Evolutionary conservation across 192 early-diverging fungal genomes (phyloP).

Genomic region (Endogone sp.): DNA sequence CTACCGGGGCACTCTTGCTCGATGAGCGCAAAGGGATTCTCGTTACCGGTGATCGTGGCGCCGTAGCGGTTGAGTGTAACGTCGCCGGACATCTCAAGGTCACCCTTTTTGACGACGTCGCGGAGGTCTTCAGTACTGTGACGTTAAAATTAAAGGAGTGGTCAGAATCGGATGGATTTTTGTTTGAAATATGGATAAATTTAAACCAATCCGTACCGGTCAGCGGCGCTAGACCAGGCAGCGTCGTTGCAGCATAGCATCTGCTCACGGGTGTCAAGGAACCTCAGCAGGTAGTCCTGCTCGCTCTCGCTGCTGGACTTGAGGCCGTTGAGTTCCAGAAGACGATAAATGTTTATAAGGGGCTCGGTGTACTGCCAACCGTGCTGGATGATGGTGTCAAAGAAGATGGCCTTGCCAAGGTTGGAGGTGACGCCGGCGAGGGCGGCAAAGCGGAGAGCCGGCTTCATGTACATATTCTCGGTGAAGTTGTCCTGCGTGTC

Average conservation of each 20-base stretch:
- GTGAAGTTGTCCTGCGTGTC: constrained; percentile 27
- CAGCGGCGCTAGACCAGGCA: constrained; percentile 20
- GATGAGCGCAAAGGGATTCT: constrained; percentile 14
- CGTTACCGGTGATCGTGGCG: constrained; percentile 23
- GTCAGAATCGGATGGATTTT: no score
- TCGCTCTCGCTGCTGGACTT: constrained; percentile 15
- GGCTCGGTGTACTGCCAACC: constrained; percentile 33
- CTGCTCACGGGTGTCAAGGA: constrained; percentile 22
- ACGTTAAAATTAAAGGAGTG: no score
- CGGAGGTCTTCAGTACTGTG: constrained; percentile 25
- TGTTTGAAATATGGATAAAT: no score
- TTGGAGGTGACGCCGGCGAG: constrained; percentile 18
- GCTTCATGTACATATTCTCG: constrained; percentile 24
- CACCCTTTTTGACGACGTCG: constrained; percentile 14
- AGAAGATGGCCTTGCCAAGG: constrained; percentile 32
- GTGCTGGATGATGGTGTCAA: constrained; percentile 33
- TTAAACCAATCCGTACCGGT: no score
- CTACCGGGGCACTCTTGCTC: neutral
- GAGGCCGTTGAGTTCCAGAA: constrained; percentile 21
- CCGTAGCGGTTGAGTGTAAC: constrained; percentile 14
- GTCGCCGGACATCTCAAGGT: constrained; percentile 9
- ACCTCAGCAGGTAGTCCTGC: constrained; percentile 19
- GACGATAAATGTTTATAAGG: constrained; percentile 22
- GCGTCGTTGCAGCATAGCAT: constrained; percentile 26
- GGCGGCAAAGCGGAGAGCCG: constrained; percentile 22